Evolutionary conservation across 148 eudicot species (phyloP), one percentile per base, ranked within the genome.

Genomic region (Fagopyrum homotropicum): DNA sequence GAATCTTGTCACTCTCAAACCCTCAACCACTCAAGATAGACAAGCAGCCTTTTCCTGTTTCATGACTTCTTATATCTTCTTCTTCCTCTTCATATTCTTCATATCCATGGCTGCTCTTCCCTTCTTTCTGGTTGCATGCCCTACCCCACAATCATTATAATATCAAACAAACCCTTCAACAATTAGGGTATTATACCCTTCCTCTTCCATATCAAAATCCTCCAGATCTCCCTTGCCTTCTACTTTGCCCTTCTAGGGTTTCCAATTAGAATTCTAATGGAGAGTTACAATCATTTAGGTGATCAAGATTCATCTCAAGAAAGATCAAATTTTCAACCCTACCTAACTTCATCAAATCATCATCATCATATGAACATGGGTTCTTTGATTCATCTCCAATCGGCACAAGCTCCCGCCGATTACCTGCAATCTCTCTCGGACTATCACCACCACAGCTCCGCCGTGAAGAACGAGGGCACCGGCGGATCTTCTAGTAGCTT

Each of bases 391-490:
- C 44, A 35, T 35, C 40, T 35, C 40, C 40, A 35, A 35, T 35
- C 40, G 40, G 40, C 40, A 35, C 40, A 70, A 29, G 50, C 46
- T 14, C 45, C 16, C 72, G 22, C 73, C 22, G 73, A 72, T 8
- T 72, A 72, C 73, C 47, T 72, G 54, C 54, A 47, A n/a, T 45
- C 73, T 17, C 46, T 46, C 45, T 45, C 48, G 35, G 15, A 71
- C 54, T 71, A 64, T 45, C 14, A 46, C 51, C 51, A 29, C 73
- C 51, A 46, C 19, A 6, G 26, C 3, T 2, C 73, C 43, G 73
- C 73, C 35, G 54, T 49, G 54, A 49, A 46, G 73, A 49, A 54
- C 2, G 73, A 72, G 47, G 51, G 29, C 26, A 11, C 73, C 73
- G 73, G 51, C 43, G 49, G 12, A 45, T 44, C 1, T 69, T 69